Conservation (phyloP, 2,329 filamentous ascomycete species). For the Hysterium pulicare region DNA sequence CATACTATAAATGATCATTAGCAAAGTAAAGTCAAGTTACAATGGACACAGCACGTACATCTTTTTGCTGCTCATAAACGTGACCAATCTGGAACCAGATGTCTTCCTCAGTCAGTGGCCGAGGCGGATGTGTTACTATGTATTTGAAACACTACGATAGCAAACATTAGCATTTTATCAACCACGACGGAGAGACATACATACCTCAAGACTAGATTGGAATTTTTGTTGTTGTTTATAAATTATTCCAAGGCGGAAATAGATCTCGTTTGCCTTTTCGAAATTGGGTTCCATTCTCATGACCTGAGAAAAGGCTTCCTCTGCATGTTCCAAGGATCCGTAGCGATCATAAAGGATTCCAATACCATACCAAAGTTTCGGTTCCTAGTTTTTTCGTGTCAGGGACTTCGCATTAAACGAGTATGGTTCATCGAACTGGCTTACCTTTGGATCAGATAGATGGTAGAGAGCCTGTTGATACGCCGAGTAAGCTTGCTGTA, state of each 20-base stretch:
- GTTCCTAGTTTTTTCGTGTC: constrained; percentile 59
- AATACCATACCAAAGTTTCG: constrained; percentile 98
- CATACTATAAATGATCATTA: constrained; percentile 62
- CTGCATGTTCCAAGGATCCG: constrained; percentile 92
- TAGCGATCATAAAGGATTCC: constrained; percentile 97
- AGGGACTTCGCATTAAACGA: not conserved
- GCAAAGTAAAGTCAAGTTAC: not conserved
- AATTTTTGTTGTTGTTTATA: constrained; percentile 99
- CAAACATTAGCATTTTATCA: constrained; percentile 12
- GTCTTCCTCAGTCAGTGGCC: constrained; percentile 91
- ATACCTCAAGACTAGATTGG: constrained; percentile 82
- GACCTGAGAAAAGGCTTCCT: constrained; percentile 96
- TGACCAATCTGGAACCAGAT: constrained; percentile 99
- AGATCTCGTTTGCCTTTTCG: constrained; percentile 98
- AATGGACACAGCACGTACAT: constrained; percentile 61
- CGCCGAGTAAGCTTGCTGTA: constrained; percentile 93
- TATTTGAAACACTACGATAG: constrained; percentile 90
- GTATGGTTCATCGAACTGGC: not conserved
- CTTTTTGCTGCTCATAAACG: constrained; percentile 98
- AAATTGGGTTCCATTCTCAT: constrained; percentile 98
- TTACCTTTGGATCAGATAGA: constrained; percentile 85
- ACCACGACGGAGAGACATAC: constrained; percentile 4
- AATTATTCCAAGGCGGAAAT: constrained; percentile 98
- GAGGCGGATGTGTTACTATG: constrained; percentile 88
- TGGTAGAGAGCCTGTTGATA: constrained; percentile 96